Base-by-base conservation (phyloP, 176 grass and related monocot species). In the Rhynchospora pubera region DNA sequence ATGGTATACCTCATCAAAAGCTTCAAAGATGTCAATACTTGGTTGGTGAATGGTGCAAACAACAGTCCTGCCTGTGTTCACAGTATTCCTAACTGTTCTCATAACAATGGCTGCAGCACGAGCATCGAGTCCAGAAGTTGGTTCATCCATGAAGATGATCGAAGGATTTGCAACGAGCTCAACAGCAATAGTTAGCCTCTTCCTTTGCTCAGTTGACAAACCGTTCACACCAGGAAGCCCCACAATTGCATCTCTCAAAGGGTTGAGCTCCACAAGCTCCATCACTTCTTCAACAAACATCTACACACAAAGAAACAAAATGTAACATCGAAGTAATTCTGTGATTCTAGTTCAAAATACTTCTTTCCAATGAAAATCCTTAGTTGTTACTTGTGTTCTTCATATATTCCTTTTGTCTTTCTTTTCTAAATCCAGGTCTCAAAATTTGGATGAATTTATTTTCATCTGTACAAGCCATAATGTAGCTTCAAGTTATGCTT, bases 21-120 rank as follows among this genome's bases (percentile, higher is more conserved):
- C 87, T 97, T 97, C 94, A 89, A 97, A 97, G 73, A 97, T 93
- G 78, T 97, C 94, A 75, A 97, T 97, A 83, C 94, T 97, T 59
- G 94, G 94, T 19, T 97, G 87, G 69, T 60, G 87, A 83, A 89
- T 83, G 42, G 87, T 89, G 47, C 87, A 89, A 57, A 89, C 78
- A 16, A 85, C 79, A 21, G 87, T 89, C 5, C 83, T 80, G 3
- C 83, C 84, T 0, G 87, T 82, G 61, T 85, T 83, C 6, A 71
- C 84, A 0, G 39, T 79, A 24, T 86, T 85, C 5, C 79, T 34
- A 26, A 89, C 71, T 13, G 84, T 53, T 23, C 67, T 82, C 84
- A 89, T 89, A 74, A 89, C 79, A 83, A 85, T 86, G 42, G 84
- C 79, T 2, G 87, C 87, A 62, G 87, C 87, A 65, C 84, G 55